Percentiles rank a stretch among this genome's conserved stretches.
phyloP scores from a whole-genome alignment of 805 yeast genomes.

The Maudiozyma barnettii region DNA sequence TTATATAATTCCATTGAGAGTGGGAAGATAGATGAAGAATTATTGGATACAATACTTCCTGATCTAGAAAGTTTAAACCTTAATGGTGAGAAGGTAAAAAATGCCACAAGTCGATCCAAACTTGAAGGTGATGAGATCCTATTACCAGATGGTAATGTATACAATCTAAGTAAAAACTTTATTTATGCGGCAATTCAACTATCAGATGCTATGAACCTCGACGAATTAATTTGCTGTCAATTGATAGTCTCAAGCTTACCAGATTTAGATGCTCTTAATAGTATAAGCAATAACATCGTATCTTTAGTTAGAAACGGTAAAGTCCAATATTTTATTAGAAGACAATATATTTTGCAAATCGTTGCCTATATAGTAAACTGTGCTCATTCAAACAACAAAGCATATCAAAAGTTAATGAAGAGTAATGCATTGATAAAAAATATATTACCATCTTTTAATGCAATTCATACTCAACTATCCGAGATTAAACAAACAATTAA shows the following conservation, averaged over 20 bases:
- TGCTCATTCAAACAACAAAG: slow-evolving; percentile 8
- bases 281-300: slow-evolving; percentile 9
- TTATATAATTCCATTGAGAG: slow-evolving; percentile 40
- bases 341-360: slow-evolving; percentile 65
- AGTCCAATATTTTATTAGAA: slow-evolving; percentile 57
- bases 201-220: slow-evolving; percentile 60
- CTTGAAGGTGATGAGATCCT: slow-evolving; percentile 39
- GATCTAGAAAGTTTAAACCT: slow-evolving; percentile 39
- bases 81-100: slow-evolving; percentile 33
- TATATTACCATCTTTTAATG: slow-evolving; percentile 45
- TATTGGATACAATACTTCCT: slow-evolving; percentile 29
- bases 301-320: slow-evolving; percentile 50
- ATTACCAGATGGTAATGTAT: slow-evolving; percentile 40
- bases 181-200: slow-evolving; percentile 47
- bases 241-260: slow-evolving; percentile 37
- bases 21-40: slow-evolving; percentile 15
- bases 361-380: slow-evolving; percentile 34
- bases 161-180: slow-evolving; percentile 56
- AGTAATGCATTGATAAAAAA: slow-evolving; percentile 30
- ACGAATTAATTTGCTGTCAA: slow-evolving; percentile 70
- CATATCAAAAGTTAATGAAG: slow-evolving; percentile 9
- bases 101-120: slow-evolving; percentile 37
- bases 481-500: slow-evolving; percentile 45
- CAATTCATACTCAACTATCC: slow-evolving; percentile 47
- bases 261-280: slow-evolving; percentile 11